Evolutionary conservation across 225 moss, liverwort and hornwort genomes (phyloP).

Genomic region (Sphagnum tenellum): DNA sequence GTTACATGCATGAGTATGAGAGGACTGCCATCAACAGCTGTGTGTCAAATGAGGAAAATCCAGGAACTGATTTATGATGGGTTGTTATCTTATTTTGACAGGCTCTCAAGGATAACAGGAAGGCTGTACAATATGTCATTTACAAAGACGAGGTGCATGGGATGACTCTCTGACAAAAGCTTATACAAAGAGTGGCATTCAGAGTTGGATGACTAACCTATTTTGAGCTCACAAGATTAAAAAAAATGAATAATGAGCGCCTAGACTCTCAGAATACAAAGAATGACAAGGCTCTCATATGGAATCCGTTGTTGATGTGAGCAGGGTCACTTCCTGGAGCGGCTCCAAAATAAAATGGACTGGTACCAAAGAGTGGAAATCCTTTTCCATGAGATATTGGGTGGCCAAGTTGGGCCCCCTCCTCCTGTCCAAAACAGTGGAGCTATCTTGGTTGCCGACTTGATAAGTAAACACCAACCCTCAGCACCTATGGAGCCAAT

Average conservation of each 20-base stretch:
- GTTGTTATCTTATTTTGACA: not conserved
- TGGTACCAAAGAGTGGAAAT: constrained; percentile 49
- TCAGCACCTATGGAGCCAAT: too few relatives aligned
- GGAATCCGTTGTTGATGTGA: not conserved
- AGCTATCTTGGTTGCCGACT: constrained; percentile 28
- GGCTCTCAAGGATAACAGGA: constrained; percentile 44
- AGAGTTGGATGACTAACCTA: not conserved
- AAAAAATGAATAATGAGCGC: not conserved
- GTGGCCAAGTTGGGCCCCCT: constrained; percentile 37
- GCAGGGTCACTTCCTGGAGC: constrained; percentile 69
- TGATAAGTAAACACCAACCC: not conserved
- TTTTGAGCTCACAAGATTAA: not conserved
- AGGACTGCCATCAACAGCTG: too few relatives aligned
- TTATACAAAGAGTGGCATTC: too few relatives aligned
- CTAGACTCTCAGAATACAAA: not conserved
- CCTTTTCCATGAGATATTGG: constrained; percentile 56
- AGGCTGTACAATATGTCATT: constrained; percentile 53
- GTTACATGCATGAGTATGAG: too few relatives aligned
- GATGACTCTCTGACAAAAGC: not conserved
- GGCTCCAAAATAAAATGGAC: constrained; percentile 66
- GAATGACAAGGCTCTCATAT: not conserved
- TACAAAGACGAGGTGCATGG: constrained; percentile 59
- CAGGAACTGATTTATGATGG: not conserved
- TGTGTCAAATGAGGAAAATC: not conserved
- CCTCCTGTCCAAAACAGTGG: constrained; percentile 23